Conservation (phyloP, 2,329 filamentous ascomycete species). For the Botrytis porri region DNA sequence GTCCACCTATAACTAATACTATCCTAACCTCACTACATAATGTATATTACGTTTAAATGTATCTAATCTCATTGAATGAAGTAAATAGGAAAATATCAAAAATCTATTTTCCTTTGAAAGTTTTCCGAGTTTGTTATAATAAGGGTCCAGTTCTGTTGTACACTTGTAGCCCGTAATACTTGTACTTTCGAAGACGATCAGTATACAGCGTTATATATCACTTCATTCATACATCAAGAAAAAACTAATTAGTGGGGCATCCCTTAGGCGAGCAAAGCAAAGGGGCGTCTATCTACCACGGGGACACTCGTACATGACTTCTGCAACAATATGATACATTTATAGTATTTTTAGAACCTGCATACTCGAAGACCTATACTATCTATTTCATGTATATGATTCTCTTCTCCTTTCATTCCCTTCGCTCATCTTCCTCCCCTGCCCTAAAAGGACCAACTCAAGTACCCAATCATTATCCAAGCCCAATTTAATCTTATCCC, state of each 20-base stretch:
- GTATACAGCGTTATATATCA: background rate
- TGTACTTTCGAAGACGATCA: too few species aligned
- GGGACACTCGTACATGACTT: background rate
- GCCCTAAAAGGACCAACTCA: background rate
- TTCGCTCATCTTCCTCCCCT: background rate
- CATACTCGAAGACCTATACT: background rate
- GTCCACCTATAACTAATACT: too few species aligned
- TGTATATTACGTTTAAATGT: too few species aligned
- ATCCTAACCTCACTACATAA: too few species aligned
- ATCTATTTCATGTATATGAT: background rate
- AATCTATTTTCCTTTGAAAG: too few species aligned
- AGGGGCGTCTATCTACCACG: background rate
- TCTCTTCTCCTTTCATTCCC: background rate
- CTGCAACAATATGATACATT: background rate
- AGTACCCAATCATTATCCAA: slow-evolving; percentile 4
- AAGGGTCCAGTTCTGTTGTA: too few species aligned
- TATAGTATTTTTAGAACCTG: background rate
- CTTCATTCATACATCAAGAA: background rate
- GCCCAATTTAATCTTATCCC: background rate
- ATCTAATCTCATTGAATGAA: too few species aligned
- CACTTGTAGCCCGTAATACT: too few species aligned
- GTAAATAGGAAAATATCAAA: too few species aligned
- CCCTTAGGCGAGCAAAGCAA: slow-evolving; percentile 1
- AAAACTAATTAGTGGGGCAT: background rate
- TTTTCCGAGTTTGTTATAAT: too few species aligned